Percentiles rank a stretch among this genome's conserved stretches.
phyloP scores from a whole-genome alignment of 352 stramenopile species.

The Ophiocytium majus region DNA sequence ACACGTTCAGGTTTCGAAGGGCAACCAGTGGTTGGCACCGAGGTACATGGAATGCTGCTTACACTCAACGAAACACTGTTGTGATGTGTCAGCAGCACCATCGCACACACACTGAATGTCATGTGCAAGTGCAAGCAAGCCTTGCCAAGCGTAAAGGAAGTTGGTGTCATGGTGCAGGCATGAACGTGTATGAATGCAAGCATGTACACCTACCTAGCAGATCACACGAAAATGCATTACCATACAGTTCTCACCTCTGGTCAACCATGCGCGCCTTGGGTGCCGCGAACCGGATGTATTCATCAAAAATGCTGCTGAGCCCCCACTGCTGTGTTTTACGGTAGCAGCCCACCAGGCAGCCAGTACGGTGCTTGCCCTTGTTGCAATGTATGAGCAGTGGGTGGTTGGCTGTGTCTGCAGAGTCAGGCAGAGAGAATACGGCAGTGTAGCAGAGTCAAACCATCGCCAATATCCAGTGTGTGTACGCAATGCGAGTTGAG shows the following conservation, averaged over 20 bases:
- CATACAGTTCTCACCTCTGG: background rate
- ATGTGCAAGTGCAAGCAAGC: background rate
- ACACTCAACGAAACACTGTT: background rate
- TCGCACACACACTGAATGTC: background rate
- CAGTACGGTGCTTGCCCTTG: slow-evolving; percentile 55
- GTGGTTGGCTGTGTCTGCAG: slow-evolving; percentile 42
- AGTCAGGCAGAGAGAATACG: too few species aligned
- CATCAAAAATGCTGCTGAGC: slow-evolving; percentile 52
- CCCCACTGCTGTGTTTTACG: slow-evolving; percentile 44
- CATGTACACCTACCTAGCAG: background rate
- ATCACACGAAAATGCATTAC: background rate
- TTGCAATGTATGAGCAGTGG: slow-evolving; percentile 54
- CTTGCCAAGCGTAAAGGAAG: background rate
- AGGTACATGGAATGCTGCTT: background rate
- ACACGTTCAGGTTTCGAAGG: background rate
- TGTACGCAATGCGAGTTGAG: too few species aligned
- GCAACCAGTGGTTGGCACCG: background rate
- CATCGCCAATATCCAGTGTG: too few species aligned
- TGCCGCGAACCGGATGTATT: slow-evolving; percentile 50
- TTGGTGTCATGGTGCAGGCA: background rate
- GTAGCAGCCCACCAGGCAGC: slow-evolving; percentile 50
- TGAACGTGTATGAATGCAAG: background rate
- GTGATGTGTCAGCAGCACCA: background rate
- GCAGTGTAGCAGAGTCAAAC: too few species aligned
- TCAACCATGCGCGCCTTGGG: slow-evolving; percentile 52